A percentile compares a stretch with the other conserved stretches of the same genome.
Evolutionary conservation across 2,329 filamentous ascomycete genomes (phyloP).

Genomic region (Elsinoe ampelina): DNA sequence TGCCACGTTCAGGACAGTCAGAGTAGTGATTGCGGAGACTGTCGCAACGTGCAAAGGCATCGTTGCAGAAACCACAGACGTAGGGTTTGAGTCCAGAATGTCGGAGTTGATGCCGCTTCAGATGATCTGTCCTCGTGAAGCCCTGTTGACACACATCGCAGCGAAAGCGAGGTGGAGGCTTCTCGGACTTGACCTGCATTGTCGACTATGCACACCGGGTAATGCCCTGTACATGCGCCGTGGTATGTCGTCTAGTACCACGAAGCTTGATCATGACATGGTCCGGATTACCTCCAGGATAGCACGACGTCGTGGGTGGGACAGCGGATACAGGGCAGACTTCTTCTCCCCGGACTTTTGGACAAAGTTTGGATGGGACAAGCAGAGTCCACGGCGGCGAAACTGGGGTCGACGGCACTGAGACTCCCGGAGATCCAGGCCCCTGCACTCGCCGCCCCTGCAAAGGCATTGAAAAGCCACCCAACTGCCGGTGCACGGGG

Average conservation of each 20-base stretch:
- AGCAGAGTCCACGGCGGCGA: background rate
- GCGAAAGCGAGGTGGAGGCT: slow-evolving; percentile 11
- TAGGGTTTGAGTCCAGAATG: slow-evolving; percentile 13
- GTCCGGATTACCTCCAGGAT: slow-evolving; percentile 10
- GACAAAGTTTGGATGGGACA: background rate
- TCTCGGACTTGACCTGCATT: slow-evolving; percentile 1
- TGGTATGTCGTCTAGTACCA: background rate
- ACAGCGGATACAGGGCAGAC: slow-evolving; percentile 1
- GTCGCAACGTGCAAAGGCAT: slow-evolving; percentile 11
- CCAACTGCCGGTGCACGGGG: background rate
- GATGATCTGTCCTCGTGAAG: slow-evolving; percentile 13
- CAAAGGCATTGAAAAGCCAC: background rate
- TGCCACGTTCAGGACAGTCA: slow-evolving; percentile 7
- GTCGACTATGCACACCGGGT: background rate
- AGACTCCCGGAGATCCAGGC: background rate
- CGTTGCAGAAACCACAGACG: slow-evolving; percentile 13
- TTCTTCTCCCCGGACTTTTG: background rate
- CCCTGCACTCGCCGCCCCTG: too few species aligned
- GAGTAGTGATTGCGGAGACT: slow-evolving; percentile 13
- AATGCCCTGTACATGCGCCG: background rate
- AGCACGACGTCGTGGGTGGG: background rate
- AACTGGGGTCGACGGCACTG: background rate
- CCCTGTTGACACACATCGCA: slow-evolving; percentile 13
- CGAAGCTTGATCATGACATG: slow-evolving; percentile 6
- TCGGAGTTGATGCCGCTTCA: slow-evolving; percentile 11